Evolutionary conservation across 495 filamentous ascomycete species (phyloP), one percentile per base, ranked within the genome.

Genomic region (Talaromyces stipitatus): DNA sequence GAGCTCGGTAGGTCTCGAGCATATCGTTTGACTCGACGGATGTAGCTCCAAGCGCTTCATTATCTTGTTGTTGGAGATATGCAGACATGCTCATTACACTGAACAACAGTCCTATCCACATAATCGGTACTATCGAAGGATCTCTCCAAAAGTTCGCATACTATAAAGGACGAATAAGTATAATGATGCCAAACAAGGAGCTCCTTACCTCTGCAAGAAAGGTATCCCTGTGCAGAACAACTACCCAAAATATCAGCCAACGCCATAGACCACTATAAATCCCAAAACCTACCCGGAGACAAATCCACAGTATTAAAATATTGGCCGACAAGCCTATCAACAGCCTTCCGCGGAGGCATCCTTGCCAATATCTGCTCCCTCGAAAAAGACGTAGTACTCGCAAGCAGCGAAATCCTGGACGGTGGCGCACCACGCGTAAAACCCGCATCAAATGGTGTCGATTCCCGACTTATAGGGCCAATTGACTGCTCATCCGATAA

Each of bases 51-150:
- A 97, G 72, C 12, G 29, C 54, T 20, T 23, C 33, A 30, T 22
- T 23, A 46, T 55, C 29, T 45, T 55, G 54, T 30, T 55, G 54
- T 45, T 55, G 54, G 33, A 55, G 22, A 33, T 41, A 45, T 18
- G 36, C 36, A 22, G 54, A 55, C 16, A 45, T 55, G 62, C 87
- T 87, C 76, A 97, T 82, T 72, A 97, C 86, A 4, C 88, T 82
- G 69, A 90, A 96, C 9, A 94, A 78, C 62, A 96, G 76, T 4
- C 88, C 92, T 60, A 98, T 76, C 95, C 94, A 97, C 58, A 91
- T 87, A 26, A 92, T 81, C 29, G 84, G 82, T 3, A 88, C 88
- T 62, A 88, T 83, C 8, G 80, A 78, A 11, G 92, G 91, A 66
- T 90, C 84, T 64, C 86, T 80, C 92, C 92, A 97, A 64, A 96